Conservation (phyloP, 441 rosid species). For the Omphalea diandra region DNA sequence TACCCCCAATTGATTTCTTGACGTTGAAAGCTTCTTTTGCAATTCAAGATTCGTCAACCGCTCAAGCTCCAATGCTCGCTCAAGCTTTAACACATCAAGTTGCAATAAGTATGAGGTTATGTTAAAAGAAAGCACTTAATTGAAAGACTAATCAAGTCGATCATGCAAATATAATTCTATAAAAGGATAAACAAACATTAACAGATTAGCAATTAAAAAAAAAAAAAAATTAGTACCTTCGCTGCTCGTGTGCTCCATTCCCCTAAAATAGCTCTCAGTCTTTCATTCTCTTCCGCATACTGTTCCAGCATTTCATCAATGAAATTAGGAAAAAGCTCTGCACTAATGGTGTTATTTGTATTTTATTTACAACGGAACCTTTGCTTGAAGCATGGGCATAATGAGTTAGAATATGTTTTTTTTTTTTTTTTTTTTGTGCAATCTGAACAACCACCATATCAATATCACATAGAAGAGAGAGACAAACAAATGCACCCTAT, state of each 20-base stretch:
- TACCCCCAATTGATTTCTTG: conserved; percentile 31
- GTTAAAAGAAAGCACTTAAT: conserved; percentile 4
- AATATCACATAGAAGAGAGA: neutral
- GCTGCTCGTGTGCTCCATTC: conserved; percentile 97
- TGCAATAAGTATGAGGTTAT: neutral
- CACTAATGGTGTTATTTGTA: neutral
- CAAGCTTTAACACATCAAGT: conserved; percentile 48
- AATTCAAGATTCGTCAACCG: conserved; percentile 62
- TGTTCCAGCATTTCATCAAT: conserved; percentile 33
- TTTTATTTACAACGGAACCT: neutral
- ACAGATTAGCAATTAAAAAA: neutral
- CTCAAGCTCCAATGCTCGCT: conserved; percentile 82
- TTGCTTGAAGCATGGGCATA: neutral
- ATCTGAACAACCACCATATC: neutral
- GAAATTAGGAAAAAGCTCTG: neutral
- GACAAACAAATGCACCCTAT: neutral
- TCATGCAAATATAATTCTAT: neutral
- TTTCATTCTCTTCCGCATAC: conserved; percentile 94
- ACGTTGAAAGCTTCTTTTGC: conserved; percentile 54
- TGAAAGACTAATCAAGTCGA: neutral
- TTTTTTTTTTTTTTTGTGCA: neutral
- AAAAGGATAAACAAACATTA: neutral
- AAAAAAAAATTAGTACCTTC: conserved; percentile 47
- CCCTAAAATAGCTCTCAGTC: conserved; percentile 86
- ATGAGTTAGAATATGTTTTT: too few species aligned